Conservation (phyloP, 257 asterid genomes). For the Nicotiana tabacum region DNA sequence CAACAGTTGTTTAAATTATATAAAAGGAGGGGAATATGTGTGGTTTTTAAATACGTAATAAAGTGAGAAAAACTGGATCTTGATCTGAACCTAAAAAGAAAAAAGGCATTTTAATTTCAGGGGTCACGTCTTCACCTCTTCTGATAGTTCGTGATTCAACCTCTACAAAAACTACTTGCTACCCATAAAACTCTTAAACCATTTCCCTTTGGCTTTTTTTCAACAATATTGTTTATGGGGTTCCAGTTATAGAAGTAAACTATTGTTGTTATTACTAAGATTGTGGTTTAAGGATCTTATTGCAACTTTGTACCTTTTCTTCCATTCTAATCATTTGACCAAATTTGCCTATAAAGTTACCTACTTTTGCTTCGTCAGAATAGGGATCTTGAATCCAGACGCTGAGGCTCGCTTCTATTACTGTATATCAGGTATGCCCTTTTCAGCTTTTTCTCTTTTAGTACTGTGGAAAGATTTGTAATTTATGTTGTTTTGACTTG, state of each 20-base stretch:
- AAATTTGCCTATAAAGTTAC: slow-evolving; percentile 2
- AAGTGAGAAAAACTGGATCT: slow-evolving; percentile 10
- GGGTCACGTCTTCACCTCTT: slow-evolving; percentile 10
- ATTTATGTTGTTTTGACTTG: neutral
- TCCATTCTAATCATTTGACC: slow-evolving; percentile 10
- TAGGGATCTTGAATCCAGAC: slow-evolving; percentile 6
- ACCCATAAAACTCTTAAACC: neutral
- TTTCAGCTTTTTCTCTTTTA: neutral
- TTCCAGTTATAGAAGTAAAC: neutral
- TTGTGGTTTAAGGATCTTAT: neutral
- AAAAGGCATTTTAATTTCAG: neutral
- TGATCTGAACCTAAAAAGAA: neutral
- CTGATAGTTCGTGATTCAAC: slow-evolving; percentile 7
- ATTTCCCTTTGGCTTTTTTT: neutral
- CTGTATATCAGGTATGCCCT: neutral
- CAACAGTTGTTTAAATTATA: slow-evolving; percentile 1
- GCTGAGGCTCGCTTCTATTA: neutral
- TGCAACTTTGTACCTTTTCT: neutral
- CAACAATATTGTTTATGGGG: neutral
- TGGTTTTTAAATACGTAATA: neutral
- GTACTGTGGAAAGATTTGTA: neutral
- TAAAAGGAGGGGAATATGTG: neutral
- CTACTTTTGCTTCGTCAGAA: neutral
- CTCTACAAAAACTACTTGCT: slow-evolving; percentile 4
- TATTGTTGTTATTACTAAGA: neutral